Percentiles rank a stretch among this genome's conserved stretches.
Conservation (phyloP, 1,139 yeast species). For the Sporopachydermia cereana region DNA sequence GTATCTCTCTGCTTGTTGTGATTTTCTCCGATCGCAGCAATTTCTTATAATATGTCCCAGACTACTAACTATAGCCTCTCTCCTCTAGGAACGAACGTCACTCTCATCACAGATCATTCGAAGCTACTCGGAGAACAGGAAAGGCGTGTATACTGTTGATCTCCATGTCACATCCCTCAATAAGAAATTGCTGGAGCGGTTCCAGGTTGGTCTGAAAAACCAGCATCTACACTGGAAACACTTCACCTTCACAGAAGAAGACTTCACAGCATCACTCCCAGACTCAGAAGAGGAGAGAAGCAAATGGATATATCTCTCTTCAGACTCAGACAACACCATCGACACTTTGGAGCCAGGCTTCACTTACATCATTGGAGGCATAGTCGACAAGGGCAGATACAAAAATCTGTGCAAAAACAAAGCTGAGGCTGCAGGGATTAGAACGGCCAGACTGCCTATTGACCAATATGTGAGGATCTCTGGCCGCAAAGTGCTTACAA, state of each 20-base stretch:
- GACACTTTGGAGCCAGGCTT: conserved; percentile 49
- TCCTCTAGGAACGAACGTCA: conserved; percentile 52
- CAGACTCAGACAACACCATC: conserved; percentile 69
- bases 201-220: conserved; percentile 46
- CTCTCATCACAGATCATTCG: conserved; percentile 73
- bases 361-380: conserved; percentile 88
- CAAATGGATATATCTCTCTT: conserved; percentile 64
- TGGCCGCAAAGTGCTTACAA: conserved; percentile 83
- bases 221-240: conserved; percentile 56
- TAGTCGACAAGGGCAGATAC: conserved; percentile 90
- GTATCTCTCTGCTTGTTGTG: too few relatives aligned
- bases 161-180: conserved; percentile 55
- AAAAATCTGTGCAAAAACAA: conserved; percentile 72
- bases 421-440: conserved; percentile 61
- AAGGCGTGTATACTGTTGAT: conserved; percentile 47
- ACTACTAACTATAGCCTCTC: too few relatives aligned
- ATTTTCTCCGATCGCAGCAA: too few relatives aligned
- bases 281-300: conserved; percentile 23
- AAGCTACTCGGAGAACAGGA: conserved; percentile 67
- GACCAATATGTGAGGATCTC: conserved; percentile 72
- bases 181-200: conserved; percentile 53
- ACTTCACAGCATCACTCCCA: conserved; percentile 22
- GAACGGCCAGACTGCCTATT: conserved; percentile 75
- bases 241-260: conserved; percentile 40
- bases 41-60: too few relatives aligned